These are phyloP conservation scores for Exophiala alcalophila DNA, from an alignment of 2,329 filamentous ascomycete species.

Conservation along the genomic window DNA sequence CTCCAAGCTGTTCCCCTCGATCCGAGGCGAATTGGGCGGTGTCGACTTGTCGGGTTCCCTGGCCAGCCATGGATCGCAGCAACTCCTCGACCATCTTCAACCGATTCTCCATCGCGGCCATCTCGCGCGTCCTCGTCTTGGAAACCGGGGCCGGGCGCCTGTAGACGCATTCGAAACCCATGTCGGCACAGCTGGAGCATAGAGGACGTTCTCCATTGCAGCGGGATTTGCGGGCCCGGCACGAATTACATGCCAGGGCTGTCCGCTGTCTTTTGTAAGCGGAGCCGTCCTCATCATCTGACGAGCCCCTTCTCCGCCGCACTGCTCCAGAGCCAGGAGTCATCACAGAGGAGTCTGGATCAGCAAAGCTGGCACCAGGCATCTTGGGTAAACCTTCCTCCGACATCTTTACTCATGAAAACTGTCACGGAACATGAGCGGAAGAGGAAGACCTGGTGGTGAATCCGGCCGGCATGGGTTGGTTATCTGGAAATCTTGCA, in stretches of 20 bases:
- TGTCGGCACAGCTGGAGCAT: slow-evolving; percentile 1
- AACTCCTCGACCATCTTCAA: background rate
- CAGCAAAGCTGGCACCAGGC: too few relatives aligned
- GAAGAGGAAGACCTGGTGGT: too few relatives aligned
- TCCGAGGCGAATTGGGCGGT: background rate
- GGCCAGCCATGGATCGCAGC: background rate
- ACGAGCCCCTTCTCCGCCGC: too few relatives aligned
- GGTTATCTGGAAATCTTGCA: too few relatives aligned
- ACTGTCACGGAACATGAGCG: too few relatives aligned
- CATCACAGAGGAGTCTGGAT: too few relatives aligned
- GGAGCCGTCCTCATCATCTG: background rate
- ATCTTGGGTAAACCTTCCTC: too few relatives aligned
- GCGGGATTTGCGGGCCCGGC: slow-evolving; percentile 6
- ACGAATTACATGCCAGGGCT: slow-evolving; percentile 6
- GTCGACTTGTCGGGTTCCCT: background rate
- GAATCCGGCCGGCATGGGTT: too few relatives aligned
- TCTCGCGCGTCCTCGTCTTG: background rate
- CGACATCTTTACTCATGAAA: too few relatives aligned
- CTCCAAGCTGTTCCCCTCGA: background rate
- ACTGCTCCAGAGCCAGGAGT: too few relatives aligned
- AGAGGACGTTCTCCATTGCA: slow-evolving; percentile 4
- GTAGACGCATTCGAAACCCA: slow-evolving; percentile 8
- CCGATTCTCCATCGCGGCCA: background rate
- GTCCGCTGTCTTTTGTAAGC: slow-evolving; percentile 3
- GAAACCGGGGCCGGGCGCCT: background rate